Percentiles rank a stretch among this genome's conserved stretches.
Conservation (phyloP, 768 basidiomycete species). For the Lactarius hatsudake region DNA sequence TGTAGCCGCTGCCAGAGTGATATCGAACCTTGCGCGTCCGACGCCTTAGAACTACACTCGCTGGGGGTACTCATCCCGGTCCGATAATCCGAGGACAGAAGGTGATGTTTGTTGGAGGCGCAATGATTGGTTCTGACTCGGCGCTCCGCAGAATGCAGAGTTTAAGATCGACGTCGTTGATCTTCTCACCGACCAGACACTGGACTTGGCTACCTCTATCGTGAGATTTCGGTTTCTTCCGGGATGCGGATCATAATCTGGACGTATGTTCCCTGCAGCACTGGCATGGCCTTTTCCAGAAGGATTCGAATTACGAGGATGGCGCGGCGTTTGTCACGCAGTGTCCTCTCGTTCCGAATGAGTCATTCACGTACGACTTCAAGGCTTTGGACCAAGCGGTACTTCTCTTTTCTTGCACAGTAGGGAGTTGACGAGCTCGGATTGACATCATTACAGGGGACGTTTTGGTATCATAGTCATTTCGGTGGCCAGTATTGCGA, state of each 20-base stretch:
- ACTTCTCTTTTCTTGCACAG: not conserved
- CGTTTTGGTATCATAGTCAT: constrained; percentile 46
- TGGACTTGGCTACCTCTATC: constrained; percentile 21
- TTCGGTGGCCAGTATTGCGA: constrained; percentile 42
- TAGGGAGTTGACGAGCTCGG: not conserved
- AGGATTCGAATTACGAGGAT: constrained; percentile 25
- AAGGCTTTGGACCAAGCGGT: constrained; percentile 35
- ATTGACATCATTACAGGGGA: constrained; percentile 25
- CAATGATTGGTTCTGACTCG: not conserved
- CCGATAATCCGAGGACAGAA: constrained; percentile 15
- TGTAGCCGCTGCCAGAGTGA: not conserved
- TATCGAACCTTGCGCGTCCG: not conserved
- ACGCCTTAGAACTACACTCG: constrained; percentile 9
- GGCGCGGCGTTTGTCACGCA: constrained; percentile 36
- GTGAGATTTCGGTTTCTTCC: not conserved
- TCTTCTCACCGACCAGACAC: not conserved
- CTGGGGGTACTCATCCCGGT: constrained; percentile 8
- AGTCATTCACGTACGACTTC: constrained; percentile 45
- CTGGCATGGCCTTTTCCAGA: constrained; percentile 30
- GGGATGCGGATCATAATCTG: no score
- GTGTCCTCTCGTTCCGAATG: constrained; percentile 40
- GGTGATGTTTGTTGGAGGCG: not conserved
- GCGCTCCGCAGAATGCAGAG: not conserved
- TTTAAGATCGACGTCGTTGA: constrained; percentile 11
- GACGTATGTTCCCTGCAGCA: constrained; percentile 14